Evolutionary conservation across 495 filamentous ascomycete species (phyloP), one percentile per base, ranked within the genome.

Genomic region (Staphylotrichum longicolle): DNA sequence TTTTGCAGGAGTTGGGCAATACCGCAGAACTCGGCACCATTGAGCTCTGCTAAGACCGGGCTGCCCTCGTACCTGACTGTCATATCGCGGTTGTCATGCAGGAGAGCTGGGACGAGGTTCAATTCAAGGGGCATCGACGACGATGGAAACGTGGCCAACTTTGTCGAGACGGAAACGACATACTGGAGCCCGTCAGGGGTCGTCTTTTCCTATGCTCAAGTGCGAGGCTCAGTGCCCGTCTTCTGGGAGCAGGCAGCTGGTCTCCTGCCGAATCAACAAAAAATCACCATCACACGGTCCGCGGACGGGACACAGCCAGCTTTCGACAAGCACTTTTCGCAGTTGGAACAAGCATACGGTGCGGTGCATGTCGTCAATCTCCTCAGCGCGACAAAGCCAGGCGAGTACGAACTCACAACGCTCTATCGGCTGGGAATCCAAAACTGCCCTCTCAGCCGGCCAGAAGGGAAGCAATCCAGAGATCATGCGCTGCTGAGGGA

Each of bases 81-180:
- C 20, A 93, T 97, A 40, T 98, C 94, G 7, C 86, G 95, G 15
- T 79, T 97, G 54, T 96, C 93, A 7, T 98, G 94, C 70, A 82
- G 86, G 64, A 88, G 92, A 74, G 94, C 95, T 51, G 94, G 94
- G 12, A 98, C 94, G 27, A 82, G 94, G 60, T 98, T 98, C 78
- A 98, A 98, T 74, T 89, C 93, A 37, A 83, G 94, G 59, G 94
- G 94, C 45, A 96, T 98, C 62, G 94, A 98, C 68, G 94, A 98
- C 75, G 93, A 98, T 68, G 94, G 94, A 12, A 88, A 98, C 70
- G 95, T 96, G 15, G 92, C 95, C 41, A 98, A 98, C 70, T 97
- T 83, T 66, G 84, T 86, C 27, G 84, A 87, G 66, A 85, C 83
- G 7, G 84, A 87, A 69, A 86, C 83, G 2, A 81, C 82, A 60